phyloP scores from a whole-genome alignment of 176 grass and related monocot genomes.

The Oropetium thomaeum region DNA sequence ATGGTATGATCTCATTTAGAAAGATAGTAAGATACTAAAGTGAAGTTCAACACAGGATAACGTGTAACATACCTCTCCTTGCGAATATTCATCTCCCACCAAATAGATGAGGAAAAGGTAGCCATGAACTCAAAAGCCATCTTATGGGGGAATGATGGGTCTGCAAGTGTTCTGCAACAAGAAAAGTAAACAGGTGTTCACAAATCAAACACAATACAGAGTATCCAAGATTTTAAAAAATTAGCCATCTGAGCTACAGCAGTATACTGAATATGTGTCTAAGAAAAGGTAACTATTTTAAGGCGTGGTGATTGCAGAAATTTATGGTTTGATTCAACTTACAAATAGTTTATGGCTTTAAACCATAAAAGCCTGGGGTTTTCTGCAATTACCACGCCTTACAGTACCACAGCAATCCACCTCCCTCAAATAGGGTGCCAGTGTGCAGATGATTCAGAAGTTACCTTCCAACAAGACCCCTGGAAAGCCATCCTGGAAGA shows the following conservation, averaged over 20 bases:
- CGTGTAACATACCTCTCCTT: slow-evolving; percentile 68
- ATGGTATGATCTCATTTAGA: slow-evolving; percentile 28
- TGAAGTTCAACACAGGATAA: slow-evolving; percentile 20
- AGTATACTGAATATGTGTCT: not conserved
- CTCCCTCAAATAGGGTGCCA: not conserved
- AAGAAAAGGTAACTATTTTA: slow-evolving; percentile 6
- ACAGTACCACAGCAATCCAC: not conserved
- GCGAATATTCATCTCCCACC: slow-evolving; percentile 86
- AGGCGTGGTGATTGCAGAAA: not conserved
- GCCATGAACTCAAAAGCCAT: slow-evolving; percentile 72
- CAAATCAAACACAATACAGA: not conserved
- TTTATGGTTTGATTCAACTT: no score
- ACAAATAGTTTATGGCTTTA: no score
- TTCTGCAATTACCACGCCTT: no score
- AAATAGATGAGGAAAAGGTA: slow-evolving; percentile 61
- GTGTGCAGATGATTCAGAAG: not conserved
- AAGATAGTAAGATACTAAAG: slow-evolving; percentile 31
- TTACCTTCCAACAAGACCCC: slow-evolving; percentile 97
- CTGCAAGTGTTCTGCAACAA: slow-evolving; percentile 81
- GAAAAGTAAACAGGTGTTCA: not conserved
- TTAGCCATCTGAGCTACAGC: not conserved
- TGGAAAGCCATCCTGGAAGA: slow-evolving; percentile 79
- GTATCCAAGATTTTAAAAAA: not conserved
- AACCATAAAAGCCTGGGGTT: no score
- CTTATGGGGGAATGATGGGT: slow-evolving; percentile 89